phyloP scores from a whole-genome alignment of 2,329 filamentous ascomycete genomes.

The Clonostachys sp. region DNA sequence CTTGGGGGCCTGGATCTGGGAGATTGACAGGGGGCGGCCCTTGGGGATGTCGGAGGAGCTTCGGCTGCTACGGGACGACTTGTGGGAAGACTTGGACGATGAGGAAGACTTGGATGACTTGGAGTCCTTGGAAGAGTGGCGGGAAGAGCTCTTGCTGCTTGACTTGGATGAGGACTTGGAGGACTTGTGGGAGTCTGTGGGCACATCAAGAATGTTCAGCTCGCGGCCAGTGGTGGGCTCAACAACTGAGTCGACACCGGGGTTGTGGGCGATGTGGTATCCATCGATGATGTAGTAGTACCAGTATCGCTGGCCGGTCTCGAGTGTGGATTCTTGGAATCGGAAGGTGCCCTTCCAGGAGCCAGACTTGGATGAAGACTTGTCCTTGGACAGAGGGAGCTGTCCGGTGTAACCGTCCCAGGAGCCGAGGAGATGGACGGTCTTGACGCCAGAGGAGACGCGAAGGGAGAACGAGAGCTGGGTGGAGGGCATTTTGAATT shows the following conservation, averaged over 20 bases:
- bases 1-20: constrained; percentile 87
- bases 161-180: constrained; percentile 37
- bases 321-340: constrained; percentile 83
- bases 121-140: constrained; percentile 11
- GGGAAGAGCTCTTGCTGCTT: constrained; percentile 29
- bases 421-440: constrained; percentile 93
- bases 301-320: constrained; percentile 93
- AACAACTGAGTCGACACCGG: constrained; percentile 79
- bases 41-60: constrained; percentile 68
- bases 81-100: constrained; percentile 39
- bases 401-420: constrained; percentile 97
- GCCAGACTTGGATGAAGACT: constrained; percentile 75
- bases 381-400: constrained; percentile 89
- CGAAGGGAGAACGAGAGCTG: constrained; percentile 95
- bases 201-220: constrained; percentile 95
- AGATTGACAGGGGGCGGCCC: constrained; percentile 82
- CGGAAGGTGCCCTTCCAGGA: constrained; percentile 96
- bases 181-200: constrained; percentile 41
- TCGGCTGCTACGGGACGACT: constrained; percentile 41
- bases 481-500: constrained; percentile 73
- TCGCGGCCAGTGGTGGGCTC: constrained; percentile 97
- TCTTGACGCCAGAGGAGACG: constrained; percentile 95
- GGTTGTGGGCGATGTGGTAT: constrained; percentile 96
- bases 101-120: constrained; percentile 17
- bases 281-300: constrained; percentile 99